phyloP scores from a whole-genome alignment of 306 rosid species.

The Acacia confusa region DNA sequence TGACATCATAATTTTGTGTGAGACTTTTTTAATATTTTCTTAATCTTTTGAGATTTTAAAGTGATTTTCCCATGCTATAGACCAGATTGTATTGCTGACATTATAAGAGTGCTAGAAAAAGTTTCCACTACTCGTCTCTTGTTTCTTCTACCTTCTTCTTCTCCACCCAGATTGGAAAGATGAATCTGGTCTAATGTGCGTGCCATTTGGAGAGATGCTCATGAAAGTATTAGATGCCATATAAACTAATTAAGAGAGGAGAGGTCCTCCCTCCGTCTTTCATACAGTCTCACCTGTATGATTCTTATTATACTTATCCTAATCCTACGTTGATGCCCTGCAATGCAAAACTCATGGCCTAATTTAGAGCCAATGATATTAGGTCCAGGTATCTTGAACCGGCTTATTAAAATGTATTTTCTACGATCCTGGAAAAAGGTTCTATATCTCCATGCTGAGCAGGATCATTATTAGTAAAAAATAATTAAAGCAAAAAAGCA shows the following conservation, averaged over 20 bases:
- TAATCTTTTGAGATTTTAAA: too few relatives aligned
- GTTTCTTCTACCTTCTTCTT: neutral
- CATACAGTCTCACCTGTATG: conserved; percentile 32
- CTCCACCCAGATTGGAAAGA: conserved; percentile 26
- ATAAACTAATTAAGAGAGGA: neutral
- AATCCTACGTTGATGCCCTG: neutral
- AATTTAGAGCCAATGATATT: conserved; percentile 22
- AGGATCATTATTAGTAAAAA: conserved; percentile 50
- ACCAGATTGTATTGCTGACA: too few relatives aligned
- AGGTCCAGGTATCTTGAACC: conserved; percentile 29
- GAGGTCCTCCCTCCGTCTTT: conserved; percentile 30
- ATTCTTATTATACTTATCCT: conserved; percentile 27
- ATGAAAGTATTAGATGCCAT: conserved; percentile 54
- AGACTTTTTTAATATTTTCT: too few relatives aligned
- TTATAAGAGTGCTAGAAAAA: neutral
- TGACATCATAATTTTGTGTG: too few relatives aligned
- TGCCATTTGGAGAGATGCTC: conserved; percentile 13
- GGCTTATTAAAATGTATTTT: conserved; percentile 26
- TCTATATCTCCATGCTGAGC: conserved; percentile 34
- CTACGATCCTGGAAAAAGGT: conserved; percentile 27
- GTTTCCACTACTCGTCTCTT: neutral
- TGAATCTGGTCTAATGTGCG: conserved; percentile 31
- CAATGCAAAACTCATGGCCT: conserved; percentile 53
- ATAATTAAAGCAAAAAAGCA: conserved; percentile 33
- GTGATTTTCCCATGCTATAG: too few relatives aligned